Evolutionary conservation across 2,329 filamentous ascomycete genomes (phyloP).

Genomic region (Pseudocercospora vitis): DNA sequence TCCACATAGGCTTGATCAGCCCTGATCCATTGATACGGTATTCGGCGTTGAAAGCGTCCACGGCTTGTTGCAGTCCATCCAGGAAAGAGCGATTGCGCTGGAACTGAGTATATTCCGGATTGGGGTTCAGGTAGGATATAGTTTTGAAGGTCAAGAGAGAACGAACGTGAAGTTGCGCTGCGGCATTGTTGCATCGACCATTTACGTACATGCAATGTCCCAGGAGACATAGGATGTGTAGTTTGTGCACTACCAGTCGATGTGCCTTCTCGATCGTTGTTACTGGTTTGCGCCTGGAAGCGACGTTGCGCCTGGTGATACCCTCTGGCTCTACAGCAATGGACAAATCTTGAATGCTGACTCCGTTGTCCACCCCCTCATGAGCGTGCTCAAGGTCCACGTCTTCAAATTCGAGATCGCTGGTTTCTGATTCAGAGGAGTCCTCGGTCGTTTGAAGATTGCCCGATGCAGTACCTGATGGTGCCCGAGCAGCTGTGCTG

Average conservation of each 20-base stretch:
- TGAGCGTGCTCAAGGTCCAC: slow-evolving; percentile 48
- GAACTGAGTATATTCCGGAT: slow-evolving; percentile 68
- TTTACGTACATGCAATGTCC: slow-evolving; percentile 76
- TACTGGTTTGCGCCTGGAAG: slow-evolving; percentile 52
- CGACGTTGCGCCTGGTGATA: slow-evolving; percentile 38
- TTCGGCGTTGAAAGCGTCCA: slow-evolving; percentile 64
- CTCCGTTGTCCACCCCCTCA: slow-evolving; percentile 23
- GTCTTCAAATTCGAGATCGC: slow-evolving; percentile 65
- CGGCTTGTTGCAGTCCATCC: slow-evolving; percentile 71
- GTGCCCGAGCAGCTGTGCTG: neutral
- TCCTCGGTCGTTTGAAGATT: slow-evolving; percentile 33
- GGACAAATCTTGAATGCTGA: slow-evolving; percentile 41
- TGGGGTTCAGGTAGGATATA: slow-evolving; percentile 67
- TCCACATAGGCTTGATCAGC: slow-evolving; percentile 70
- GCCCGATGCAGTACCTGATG: neutral
- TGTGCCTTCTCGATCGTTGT: slow-evolving; percentile 58
- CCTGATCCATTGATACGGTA: slow-evolving; percentile 73
- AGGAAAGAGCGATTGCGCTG: slow-evolving; percentile 73
- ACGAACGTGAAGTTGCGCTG: slow-evolving; percentile 52
- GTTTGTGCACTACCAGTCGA: slow-evolving; percentile 78
- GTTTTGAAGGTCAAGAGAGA: slow-evolving; percentile 66
- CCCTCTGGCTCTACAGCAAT: slow-evolving; percentile 42
- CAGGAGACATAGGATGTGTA: slow-evolving; percentile 79
- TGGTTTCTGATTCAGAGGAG: slow-evolving; percentile 44
- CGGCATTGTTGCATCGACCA: slow-evolving; percentile 71